Conservation (phyloP, 352 stramenopile genomes). For the Peronospora destructor region DNA sequence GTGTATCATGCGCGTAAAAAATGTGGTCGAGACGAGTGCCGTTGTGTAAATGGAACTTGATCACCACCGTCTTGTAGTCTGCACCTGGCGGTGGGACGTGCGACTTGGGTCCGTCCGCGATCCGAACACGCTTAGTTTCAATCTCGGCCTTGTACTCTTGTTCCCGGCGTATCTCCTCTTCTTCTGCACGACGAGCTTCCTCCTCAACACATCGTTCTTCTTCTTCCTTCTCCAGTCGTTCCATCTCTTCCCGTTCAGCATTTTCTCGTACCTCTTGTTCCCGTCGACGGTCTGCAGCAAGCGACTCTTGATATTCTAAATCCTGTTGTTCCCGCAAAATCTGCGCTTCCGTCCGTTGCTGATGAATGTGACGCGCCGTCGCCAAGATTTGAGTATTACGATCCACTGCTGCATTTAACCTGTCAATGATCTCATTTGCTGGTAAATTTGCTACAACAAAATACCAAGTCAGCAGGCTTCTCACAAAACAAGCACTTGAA, state of each 20-base stretch:
- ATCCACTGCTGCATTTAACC: slow-evolving; percentile 47
- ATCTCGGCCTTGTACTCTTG: slow-evolving; percentile 38
- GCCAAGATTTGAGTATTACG: slow-evolving; percentile 74
- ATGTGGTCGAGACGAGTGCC: slow-evolving; percentile 66
- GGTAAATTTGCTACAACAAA: slow-evolving; percentile 45
- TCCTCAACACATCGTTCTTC: slow-evolving; percentile 27
- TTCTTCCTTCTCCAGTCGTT: slow-evolving; percentile 34
- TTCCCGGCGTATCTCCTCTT: slow-evolving; percentile 26
- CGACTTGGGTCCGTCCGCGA: slow-evolving; percentile 40
- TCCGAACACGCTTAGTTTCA: slow-evolving; percentile 45
- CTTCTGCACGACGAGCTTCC: slow-evolving; percentile 22
- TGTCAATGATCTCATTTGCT: slow-evolving; percentile 49
- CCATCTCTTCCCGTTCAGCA: slow-evolving; percentile 39
- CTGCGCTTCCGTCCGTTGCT: slow-evolving; percentile 77
- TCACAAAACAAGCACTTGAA: background rate
- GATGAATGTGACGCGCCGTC: slow-evolving; percentile 56
- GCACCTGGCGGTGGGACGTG: slow-evolving; percentile 41
- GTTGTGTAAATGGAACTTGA: slow-evolving; percentile 82
- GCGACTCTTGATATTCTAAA: slow-evolving; percentile 88
- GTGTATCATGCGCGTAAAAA: slow-evolving; percentile 76
- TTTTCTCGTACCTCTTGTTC: slow-evolving; percentile 47
- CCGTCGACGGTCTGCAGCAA: slow-evolving; percentile 85
- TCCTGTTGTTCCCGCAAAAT: slow-evolving; percentile 90
- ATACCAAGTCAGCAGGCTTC: too few relatives aligned
- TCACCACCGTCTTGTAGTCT: slow-evolving; percentile 60